phyloP scores from a whole-genome alignment of 78 protist species.

The Guillardia theta region DNA sequence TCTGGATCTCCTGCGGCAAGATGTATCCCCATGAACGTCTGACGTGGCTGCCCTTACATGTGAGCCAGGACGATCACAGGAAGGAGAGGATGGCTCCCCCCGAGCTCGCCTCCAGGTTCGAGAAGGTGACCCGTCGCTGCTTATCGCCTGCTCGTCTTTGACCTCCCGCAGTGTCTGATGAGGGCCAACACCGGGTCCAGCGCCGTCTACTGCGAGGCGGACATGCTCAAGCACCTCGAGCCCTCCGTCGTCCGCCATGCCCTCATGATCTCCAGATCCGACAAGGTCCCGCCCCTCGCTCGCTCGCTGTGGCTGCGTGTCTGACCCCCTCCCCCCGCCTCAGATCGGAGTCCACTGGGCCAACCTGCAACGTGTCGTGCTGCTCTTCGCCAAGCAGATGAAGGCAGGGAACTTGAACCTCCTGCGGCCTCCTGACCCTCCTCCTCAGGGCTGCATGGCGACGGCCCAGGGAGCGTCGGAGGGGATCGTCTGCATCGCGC shows the following conservation, averaged over 20 bases:
- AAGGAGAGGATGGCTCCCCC: neutral
- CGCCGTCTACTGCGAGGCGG: conserved; percentile 4
- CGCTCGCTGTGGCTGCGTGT: too few relatives aligned
- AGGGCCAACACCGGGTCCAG: neutral
- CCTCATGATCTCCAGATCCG: neutral
- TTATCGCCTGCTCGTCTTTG: too few relatives aligned
- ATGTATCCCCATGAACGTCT: too few relatives aligned
- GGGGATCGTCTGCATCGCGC: neutral
- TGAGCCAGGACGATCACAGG: neutral
- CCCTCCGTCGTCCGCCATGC: neutral
- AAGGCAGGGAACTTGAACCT: too few relatives aligned
- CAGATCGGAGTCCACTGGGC: neutral
- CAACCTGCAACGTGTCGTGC: neutral
- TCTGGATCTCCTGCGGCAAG: neutral
- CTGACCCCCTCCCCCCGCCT: too few relatives aligned
- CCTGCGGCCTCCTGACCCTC: too few relatives aligned
- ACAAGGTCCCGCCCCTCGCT: too few relatives aligned
- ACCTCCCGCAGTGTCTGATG: neutral
- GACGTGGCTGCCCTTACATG: too few relatives aligned
- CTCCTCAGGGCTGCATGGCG: neutral
- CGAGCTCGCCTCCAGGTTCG: neutral
- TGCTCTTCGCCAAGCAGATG: neutral
- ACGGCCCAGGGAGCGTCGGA: neutral
- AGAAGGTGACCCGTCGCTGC: too few relatives aligned
- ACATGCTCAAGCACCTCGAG: neutral